Evolutionary conservation across 2,329 filamentous ascomycete species (phyloP).

Genomic region (Laburnicola sp.): DNA sequence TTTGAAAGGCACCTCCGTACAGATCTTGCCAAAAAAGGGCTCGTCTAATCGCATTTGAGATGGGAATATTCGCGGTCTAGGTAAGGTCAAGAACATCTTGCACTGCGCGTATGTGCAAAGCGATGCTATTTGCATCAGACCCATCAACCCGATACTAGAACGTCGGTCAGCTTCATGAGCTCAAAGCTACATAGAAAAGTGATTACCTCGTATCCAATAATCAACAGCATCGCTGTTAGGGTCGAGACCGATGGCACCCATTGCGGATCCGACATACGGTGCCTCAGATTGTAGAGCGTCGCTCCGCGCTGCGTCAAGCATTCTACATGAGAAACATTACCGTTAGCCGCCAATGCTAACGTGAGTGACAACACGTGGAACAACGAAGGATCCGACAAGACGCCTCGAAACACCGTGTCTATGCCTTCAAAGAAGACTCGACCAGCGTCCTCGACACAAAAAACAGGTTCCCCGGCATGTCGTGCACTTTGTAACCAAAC

Average conservation of each 20-base stretch:
- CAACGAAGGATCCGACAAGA: slow-evolving; percentile 19
- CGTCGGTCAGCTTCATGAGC: neutral
- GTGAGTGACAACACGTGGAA: slow-evolving; percentile 25
- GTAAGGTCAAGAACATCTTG: slow-evolving; percentile 14
- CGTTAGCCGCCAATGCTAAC: slow-evolving; percentile 18
- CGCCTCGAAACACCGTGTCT: slow-evolving; percentile 21
- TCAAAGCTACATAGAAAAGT: neutral
- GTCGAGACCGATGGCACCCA: slow-evolving; percentile 17
- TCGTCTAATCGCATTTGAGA: slow-evolving; percentile 14
- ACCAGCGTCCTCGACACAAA: slow-evolving; percentile 17
- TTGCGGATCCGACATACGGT: slow-evolving; percentile 8
- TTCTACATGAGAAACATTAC: slow-evolving; percentile 18
- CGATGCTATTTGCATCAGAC: slow-evolving; percentile 12
- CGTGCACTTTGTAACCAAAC: slow-evolving; percentile 9
- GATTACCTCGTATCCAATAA: slow-evolving; percentile 24
- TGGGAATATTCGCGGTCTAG: slow-evolving; percentile 3
- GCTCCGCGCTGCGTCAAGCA: slow-evolving; percentile 19
- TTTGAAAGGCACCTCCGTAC: neutral
- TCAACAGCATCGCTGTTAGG: slow-evolving; percentile 22
- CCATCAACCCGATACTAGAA: slow-evolving; percentile 17
- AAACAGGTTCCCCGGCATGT: slow-evolving; percentile 17
- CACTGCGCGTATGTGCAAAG: slow-evolving; percentile 17
- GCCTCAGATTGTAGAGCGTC: slow-evolving; percentile 14
- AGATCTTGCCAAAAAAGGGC: slow-evolving; percentile 25
- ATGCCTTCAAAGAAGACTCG: slow-evolving; percentile 19